A percentile compares a stretch with the other conserved stretches of the same genome.
These are phyloP conservation scores for Xylariomycetidae sp. DNA, from an alignment of 2,329 filamentous ascomycete genomes.

Conservation along the genomic window DNA sequence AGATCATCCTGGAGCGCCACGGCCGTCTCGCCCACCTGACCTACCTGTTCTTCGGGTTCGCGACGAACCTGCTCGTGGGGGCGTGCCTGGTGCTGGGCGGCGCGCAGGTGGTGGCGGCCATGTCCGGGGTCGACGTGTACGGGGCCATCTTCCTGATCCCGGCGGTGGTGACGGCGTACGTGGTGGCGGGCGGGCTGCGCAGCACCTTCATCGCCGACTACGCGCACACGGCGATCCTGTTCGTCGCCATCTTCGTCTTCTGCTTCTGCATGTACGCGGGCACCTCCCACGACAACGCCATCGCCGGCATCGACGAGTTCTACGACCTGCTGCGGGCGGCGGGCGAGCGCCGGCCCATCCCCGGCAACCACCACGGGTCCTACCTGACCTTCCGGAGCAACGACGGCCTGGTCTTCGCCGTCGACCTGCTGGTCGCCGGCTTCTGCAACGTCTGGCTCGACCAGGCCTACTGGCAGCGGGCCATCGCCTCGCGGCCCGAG, in stretches of 20 bases:
- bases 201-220: slow-evolving; percentile 37
- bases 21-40: slow-evolving; percentile 31
- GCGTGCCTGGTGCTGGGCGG: slow-evolving; percentile 33
- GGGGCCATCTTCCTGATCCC: slow-evolving; percentile 34
- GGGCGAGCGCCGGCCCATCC: slow-evolving; percentile 25
- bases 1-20: slow-evolving; percentile 33
- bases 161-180: slow-evolving; percentile 31
- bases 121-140: slow-evolving; percentile 36
- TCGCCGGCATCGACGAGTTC: slow-evolving; percentile 27
- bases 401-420: slow-evolving; percentile 31
- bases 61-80: slow-evolving; percentile 35
- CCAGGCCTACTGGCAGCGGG: slow-evolving; percentile 39
- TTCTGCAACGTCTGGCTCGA: slow-evolving; percentile 34
- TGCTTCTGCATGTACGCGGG: slow-evolving; percentile 30
- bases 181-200: slow-evolving; percentile 32
- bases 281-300: slow-evolving; percentile 13
- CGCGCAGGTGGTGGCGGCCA: slow-evolving; percentile 30
- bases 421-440: slow-evolving; percentile 30
- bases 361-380: slow-evolving; percentile 27
- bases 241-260: slow-evolving; percentile 32
- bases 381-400: slow-evolving; percentile 32
- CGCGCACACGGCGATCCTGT: slow-evolving; percentile 34
- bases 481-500: slow-evolving; percentile 34
- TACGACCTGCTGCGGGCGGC: slow-evolving; percentile 32
- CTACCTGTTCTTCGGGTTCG: slow-evolving; percentile 33